phyloP scores from a whole-genome alignment of 441 rosid species.

The Sinapis alba region DNA sequence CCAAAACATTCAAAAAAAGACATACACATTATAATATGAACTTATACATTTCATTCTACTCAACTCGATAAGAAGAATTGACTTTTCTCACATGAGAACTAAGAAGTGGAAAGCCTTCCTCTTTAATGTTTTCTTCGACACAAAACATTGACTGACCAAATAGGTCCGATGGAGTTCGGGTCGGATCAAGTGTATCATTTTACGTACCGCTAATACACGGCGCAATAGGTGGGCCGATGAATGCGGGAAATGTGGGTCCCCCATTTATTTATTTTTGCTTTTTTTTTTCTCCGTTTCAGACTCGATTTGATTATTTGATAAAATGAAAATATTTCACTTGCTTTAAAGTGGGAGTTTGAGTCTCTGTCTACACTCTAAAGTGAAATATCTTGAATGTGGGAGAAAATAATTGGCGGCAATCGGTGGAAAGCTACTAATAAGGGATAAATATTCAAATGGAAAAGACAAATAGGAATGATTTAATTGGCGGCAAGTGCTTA shows the following conservation, averaged over 20 bases:
- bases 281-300: not conserved
- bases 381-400: slow-evolving; percentile 17
- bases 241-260: slow-evolving; percentile 37
- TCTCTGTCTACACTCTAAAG: slow-evolving; percentile 1
- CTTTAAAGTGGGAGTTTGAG: not conserved
- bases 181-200: slow-evolving; percentile 4
- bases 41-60: not conserved
- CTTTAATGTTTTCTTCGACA: slow-evolving; percentile 9
- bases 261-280: not conserved
- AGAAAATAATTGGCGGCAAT: slow-evolving; percentile 23
- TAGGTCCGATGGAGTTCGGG: slow-evolving; percentile 8
- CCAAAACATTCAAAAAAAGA: too few relatives aligned
- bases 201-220: slow-evolving; percentile 47
- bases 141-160: slow-evolving; percentile 28
- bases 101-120: slow-evolving; percentile 11
- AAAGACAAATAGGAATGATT: not conserved
- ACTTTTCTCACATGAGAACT: slow-evolving; percentile 34
- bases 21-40: not conserved
- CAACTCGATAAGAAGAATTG: slow-evolving; percentile 22
- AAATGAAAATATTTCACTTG: slow-evolving; percentile 12
- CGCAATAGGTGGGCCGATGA: slow-evolving; percentile 45
- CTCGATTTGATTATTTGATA: not conserved
- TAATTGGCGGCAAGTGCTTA: not conserved
- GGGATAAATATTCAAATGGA: not conserved
- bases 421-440: not conserved